These are phyloP conservation scores for Plectranthus barbatus DNA, from an alignment of 257 asterid genomes.

Conservation along the genomic window DNA sequence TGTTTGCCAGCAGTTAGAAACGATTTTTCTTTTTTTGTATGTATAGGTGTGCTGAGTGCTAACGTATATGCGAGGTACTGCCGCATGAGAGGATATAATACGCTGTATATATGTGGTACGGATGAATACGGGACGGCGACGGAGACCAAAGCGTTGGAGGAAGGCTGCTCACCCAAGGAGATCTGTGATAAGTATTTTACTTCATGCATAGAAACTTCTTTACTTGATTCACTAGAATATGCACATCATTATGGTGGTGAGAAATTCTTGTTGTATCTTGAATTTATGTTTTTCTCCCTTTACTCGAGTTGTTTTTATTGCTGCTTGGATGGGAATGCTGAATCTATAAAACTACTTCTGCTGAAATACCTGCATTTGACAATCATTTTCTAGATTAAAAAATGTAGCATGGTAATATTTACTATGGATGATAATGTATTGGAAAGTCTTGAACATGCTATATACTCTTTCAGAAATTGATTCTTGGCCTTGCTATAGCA, in stretches of 20 bases:
- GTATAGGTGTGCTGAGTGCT: constrained; percentile 89
- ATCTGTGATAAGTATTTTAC: constrained; percentile 80
- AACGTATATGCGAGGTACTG: constrained; percentile 40
- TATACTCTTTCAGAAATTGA: not conserved
- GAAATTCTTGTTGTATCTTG: not conserved
- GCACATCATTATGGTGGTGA: not conserved
- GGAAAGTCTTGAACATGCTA: not conserved
- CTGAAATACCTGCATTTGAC: not conserved
- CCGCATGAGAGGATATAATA: too few relatives aligned
- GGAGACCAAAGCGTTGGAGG: too few relatives aligned
- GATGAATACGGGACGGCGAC: constrained; percentile 73
- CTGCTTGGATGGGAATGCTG: not conserved
- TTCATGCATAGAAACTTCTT: too few relatives aligned
- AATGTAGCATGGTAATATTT: not conserved
- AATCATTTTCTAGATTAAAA: too few relatives aligned
- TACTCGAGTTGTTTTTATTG: not conserved
- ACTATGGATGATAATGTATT: not conserved
- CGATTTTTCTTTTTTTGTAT: not conserved
- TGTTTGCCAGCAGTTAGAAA: too few relatives aligned
- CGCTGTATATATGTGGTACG: constrained; percentile 78
- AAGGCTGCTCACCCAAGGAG: constrained; percentile 52
- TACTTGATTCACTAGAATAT: not conserved
- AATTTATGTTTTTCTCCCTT: not conserved
- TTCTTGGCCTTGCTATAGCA: not conserved
- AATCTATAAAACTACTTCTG: not conserved